Conservation (phyloP, 768 basidiomycete species). For the Lentinula sp. region DNA sequence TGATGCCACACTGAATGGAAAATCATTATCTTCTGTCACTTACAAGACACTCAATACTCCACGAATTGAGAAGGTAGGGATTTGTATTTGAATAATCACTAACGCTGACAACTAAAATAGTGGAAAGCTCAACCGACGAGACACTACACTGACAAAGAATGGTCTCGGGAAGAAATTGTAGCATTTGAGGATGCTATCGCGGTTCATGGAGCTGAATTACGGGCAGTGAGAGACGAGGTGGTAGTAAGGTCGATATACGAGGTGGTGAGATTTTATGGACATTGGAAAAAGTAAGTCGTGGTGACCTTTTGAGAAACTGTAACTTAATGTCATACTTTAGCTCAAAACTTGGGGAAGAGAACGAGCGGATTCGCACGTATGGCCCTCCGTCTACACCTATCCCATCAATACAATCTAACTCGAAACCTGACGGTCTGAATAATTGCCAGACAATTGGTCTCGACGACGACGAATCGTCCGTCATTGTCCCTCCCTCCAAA, state of each 20-base stretch:
- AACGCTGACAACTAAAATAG: slow-evolving; percentile 26
- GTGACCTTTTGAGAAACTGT: neutral
- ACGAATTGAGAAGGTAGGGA: slow-evolving; percentile 59
- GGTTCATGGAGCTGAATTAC: slow-evolving; percentile 74
- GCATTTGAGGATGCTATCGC: slow-evolving; percentile 74
- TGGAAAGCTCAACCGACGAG: slow-evolving; percentile 66
- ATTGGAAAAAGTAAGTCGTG: slow-evolving; percentile 71
- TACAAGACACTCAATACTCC: slow-evolving; percentile 45
- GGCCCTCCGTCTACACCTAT: slow-evolving; percentile 30
- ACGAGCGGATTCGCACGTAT: slow-evolving; percentile 38
- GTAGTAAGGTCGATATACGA: slow-evolving; percentile 64
- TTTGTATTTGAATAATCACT: neutral
- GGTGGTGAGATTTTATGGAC: slow-evolving; percentile 78
- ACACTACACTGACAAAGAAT: slow-evolving; percentile 63
- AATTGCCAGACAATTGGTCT: slow-evolving; percentile 43
- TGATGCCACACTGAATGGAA: slow-evolving; percentile 53
- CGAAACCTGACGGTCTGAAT: slow-evolving; percentile 30
- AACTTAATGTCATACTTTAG: slow-evolving; percentile 26
- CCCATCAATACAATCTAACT: slow-evolving; percentile 15
- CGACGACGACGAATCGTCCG: slow-evolving; percentile 73
- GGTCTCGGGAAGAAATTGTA: slow-evolving; percentile 61
- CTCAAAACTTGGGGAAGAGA: slow-evolving; percentile 64
- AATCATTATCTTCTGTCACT: slow-evolving; percentile 54
- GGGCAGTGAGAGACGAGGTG: slow-evolving; percentile 71
- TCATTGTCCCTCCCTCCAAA: slow-evolving; percentile 52